Base-by-base conservation (phyloP, 2,329 filamentous ascomycete species). In the Stenocarpella maydis region DNA sequence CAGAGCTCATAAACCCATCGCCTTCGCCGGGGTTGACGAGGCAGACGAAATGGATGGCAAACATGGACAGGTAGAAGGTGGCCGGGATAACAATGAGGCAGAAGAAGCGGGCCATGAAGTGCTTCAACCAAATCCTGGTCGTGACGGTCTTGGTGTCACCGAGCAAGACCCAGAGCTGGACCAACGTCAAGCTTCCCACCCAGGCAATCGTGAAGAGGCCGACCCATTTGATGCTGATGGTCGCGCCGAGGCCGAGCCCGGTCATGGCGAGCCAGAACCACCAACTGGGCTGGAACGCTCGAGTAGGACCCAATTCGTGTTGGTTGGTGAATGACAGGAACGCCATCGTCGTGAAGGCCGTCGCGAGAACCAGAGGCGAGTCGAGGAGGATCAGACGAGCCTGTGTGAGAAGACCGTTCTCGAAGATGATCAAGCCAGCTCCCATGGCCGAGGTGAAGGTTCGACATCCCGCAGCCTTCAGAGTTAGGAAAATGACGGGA, bases 1-100 rank as follows among this genome's bases (percentile, higher is more conserved):
- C 96, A 67, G 95, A 97, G 78, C 95, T 98, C 96, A 99, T 99
- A 85, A 99, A 99, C 67, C 96, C 96, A 80, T 99, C 96, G 67
- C 96, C 96, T 65, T 99, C 96, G 71, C 96, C 96, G 34, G 96
- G 96, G 82, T 99, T 99, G 71, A 91, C 88, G 50, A 99, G 87
- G 84, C 93, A 97, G 74, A 95, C 75, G 82, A 99, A 99, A 85
- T 99, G 96, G 76, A 99, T 97, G 65, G 89, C 95, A 77, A 99
- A 99, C 93, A 98, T 97, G 77, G 89, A 91, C 86, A 98, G 91
- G 84, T 99, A 99, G 82, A 99, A 97, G 43, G 89, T 90, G 31
- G 92, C 74, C 8, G 96, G 96, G 74, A 99, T 93, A 74, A 97
- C 85, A 74, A 99, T 94, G 67, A 99, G 86, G 79, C 94, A 97